Conservation (phyloP, 148 eudicot species). For the Vaccinium myrtillus region DNA sequence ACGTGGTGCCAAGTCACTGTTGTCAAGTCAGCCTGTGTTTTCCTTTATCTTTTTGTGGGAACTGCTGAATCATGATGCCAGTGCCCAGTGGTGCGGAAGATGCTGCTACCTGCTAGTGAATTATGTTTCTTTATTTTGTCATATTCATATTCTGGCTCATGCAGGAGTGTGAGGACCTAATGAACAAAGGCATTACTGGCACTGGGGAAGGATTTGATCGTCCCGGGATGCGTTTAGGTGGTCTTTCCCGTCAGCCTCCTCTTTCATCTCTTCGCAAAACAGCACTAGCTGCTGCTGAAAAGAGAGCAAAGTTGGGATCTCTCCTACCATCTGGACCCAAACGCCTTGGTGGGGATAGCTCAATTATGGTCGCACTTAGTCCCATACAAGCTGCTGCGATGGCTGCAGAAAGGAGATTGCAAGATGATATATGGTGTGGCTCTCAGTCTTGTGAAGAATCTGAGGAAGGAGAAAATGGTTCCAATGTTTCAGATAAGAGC, state of each 20-base stretch:
- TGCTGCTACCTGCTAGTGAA: neutral
- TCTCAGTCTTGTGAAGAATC: conserved; percentile 37
- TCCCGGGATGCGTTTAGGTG: conserved; percentile 83
- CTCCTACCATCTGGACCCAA: conserved; percentile 79
- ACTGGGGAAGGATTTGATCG: conserved; percentile 83
- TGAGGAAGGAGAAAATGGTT: conserved; percentile 41
- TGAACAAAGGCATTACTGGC: conserved; percentile 75
- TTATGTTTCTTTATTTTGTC: neutral
- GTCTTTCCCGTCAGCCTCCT: conserved; percentile 61
- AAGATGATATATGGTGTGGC: conserved; percentile 93
- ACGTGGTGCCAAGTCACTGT: neutral
- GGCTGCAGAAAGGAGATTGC: conserved; percentile 98
- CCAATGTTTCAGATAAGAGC: conserved; percentile 26
- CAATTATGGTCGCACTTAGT: conserved; percentile 65
- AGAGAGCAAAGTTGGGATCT: conserved; percentile 51
- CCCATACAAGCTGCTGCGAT: conserved; percentile 98
- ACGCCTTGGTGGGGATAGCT: conserved; percentile 85
- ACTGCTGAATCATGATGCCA: neutral
- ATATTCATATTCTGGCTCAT: neutral
- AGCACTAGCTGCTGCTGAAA: conserved; percentile 70
- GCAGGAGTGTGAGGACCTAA: conserved; percentile 90
- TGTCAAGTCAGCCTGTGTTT: neutral
- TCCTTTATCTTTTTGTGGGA: neutral
- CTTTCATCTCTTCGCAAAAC: conserved; percentile 64
- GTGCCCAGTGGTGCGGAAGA: neutral